phyloP scores from a whole-genome alignment of 2,329 filamentous ascomycete species.

The Orbilia javanica region DNA sequence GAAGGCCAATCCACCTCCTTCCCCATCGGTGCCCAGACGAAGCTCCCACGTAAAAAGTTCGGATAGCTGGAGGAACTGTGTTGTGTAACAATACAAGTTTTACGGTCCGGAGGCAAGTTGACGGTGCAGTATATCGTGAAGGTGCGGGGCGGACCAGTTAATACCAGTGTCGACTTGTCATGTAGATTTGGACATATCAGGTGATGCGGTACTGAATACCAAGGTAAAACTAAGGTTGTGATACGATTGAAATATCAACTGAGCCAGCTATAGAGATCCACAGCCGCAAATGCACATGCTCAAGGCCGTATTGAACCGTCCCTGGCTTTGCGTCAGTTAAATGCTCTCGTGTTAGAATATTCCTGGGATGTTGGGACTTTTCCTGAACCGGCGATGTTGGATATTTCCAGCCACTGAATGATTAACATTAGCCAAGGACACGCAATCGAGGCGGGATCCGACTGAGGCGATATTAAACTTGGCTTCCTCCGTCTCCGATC shows the following conservation, averaged over 20 bases:
- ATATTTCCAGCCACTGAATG: constrained; percentile 37
- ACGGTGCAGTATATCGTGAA: constrained; percentile 19
- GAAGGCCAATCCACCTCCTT: constrained; percentile 42
- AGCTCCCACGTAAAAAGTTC: constrained; percentile 20
- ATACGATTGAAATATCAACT: constrained; percentile 24
- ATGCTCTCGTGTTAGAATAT: constrained; percentile 24
- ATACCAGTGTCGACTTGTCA: background rate
- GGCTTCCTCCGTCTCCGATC: constrained; percentile 26
- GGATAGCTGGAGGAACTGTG: constrained; percentile 3
- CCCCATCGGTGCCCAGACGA: constrained; percentile 28
- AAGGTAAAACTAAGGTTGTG: constrained; percentile 21
- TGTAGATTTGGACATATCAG: constrained; percentile 12
- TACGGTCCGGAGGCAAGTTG: background rate
- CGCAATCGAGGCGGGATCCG: constrained; percentile 19
- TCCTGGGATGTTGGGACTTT: constrained; percentile 42
- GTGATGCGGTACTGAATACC: constrained; percentile 21
- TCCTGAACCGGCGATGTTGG: constrained; percentile 55
- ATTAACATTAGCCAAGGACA: constrained; percentile 8
- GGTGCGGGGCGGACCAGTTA: constrained; percentile 8
- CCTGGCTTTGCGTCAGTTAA: constrained; percentile 34
- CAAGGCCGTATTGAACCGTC: constrained; percentile 40
- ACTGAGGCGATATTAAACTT: constrained; percentile 9
- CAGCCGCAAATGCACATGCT: constrained; percentile 38
- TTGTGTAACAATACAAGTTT: constrained; percentile 46
- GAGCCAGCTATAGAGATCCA: constrained; percentile 22